Evolutionary conservation across 345 rosid species (phyloP), one percentile per base, ranked within the genome.

Genomic region (Citrus glauca): DNA sequence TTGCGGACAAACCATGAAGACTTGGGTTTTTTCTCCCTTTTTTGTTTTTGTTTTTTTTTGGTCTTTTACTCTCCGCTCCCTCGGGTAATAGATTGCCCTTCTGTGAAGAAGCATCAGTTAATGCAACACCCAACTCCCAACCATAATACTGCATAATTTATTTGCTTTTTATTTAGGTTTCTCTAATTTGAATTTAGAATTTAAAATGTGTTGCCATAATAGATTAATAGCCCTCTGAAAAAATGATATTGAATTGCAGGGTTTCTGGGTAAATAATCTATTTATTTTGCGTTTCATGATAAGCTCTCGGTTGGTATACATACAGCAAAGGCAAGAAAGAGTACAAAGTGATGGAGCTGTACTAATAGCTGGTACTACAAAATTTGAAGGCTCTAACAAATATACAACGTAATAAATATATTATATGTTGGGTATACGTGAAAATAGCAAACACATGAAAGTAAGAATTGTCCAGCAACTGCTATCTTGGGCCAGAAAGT

Each of bases 401-500:
- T 79, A 35, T 79, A 79, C 80, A 72, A 32, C n/a, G 16, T 5
- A 19, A 16, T 53, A 35, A 68, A 32, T 11, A 60, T 53, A 17
- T 5, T 60, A 22, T 48, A 37, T 4, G 28, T 9, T 16, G 59
- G 16, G 40, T 66, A n/a, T 69, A 17, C 74, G 67, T 22, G 50
- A 33, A 69, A 56, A 6, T 42, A 24, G 30, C 76, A 37, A 32
- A 55, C 7, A 25, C 65, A 42, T 56, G 75, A 8, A 28, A 37
- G 71, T 62, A 38, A 22, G 27, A 56, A 25, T 4, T 37, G 8
- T 20, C 9, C 32, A 60, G 40, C 7, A 6, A 76, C 66, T 85
- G 89, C 84, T 88, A 95, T 90, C 99, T 93, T 3, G 98, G 98
- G 72, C 99, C 96, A 1, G 99, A 95, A 61, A 95, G 97, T 84